Evolutionary conservation across 2,329 filamentous ascomycete species (phyloP).

Genomic region (Claviceps maximensis): DNA sequence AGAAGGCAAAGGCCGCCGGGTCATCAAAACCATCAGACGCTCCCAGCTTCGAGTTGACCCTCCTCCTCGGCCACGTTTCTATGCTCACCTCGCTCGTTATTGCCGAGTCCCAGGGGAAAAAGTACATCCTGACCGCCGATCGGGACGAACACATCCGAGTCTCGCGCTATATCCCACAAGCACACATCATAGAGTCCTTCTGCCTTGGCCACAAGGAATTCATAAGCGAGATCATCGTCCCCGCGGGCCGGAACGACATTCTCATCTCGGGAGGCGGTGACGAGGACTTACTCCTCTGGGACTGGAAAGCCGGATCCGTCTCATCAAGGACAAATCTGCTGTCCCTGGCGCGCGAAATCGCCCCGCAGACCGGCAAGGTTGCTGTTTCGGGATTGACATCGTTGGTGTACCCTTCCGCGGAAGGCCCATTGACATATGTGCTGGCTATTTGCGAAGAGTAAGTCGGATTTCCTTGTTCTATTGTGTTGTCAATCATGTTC

Average conservation of each 20-base stretch:
- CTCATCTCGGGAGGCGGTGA: slow-evolving; percentile 85
- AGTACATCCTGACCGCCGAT: slow-evolving; percentile 43
- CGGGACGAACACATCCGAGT: slow-evolving; percentile 70
- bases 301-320: slow-evolving; percentile 52
- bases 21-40: slow-evolving; percentile 16
- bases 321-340: slow-evolving; percentile 42
- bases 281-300: slow-evolving; percentile 64
- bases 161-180: slow-evolving; percentile 66
- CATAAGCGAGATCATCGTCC: slow-evolving; percentile 61
- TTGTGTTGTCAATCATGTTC: neutral
- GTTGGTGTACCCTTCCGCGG: slow-evolving; percentile 17
- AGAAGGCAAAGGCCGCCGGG: slow-evolving; percentile 12
- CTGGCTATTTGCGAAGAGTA: slow-evolving; percentile 47
- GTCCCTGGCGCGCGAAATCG: slow-evolving; percentile 24
- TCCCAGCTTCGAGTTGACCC: slow-evolving; percentile 55
- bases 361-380: slow-evolving; percentile 25
- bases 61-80: slow-evolving; percentile 87
- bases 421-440: slow-evolving; percentile 22
- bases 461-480: too few relatives aligned
- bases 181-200: slow-evolving; percentile 78
- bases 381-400: slow-evolving; percentile 33
- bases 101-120: slow-evolving; percentile 27
- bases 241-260: slow-evolving; percentile 38
- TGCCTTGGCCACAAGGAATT: slow-evolving; percentile 85
- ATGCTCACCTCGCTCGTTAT: slow-evolving; percentile 70